Percentiles rank a stretch among this genome's conserved stretches.
These are phyloP conservation scores for Colletotrichum liriopes DNA, from an alignment of 2,329 filamentous ascomycete species.

Conservation along the genomic window DNA sequence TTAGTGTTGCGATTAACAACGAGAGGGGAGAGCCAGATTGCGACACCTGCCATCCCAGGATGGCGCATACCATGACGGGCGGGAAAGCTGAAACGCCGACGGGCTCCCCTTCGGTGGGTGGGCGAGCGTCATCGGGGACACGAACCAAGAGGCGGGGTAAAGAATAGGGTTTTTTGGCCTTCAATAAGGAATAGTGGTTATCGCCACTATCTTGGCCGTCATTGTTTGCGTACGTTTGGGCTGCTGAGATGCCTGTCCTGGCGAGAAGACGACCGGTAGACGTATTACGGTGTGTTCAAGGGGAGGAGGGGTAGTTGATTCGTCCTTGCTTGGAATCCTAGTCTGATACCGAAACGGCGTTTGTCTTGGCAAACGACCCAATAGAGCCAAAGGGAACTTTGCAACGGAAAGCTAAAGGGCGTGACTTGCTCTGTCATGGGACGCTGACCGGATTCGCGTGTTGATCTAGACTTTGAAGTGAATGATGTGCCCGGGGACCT, in stretches of 20 bases:
- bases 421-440: neutral
- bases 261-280: neutral
- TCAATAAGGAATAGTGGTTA: too few relatives aligned
- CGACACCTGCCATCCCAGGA: conserved; percentile 40
- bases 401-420: neutral
- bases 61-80: conserved; percentile 28
- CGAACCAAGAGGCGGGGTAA: conserved; percentile 1
- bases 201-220: neutral
- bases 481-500: neutral
- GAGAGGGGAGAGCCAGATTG: neutral
- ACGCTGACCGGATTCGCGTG: neutral
- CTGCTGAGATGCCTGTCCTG: neutral
- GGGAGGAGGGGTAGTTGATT: neutral
- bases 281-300: neutral
- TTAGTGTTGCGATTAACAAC: neutral
- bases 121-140: neutral
- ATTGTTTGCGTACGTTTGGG: neutral
- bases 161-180: neutral
- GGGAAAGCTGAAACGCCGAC: conserved; percentile 26
- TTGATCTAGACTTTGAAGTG: neutral
- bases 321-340: neutral
- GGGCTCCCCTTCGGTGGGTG: neutral
- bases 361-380: neutral
- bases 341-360: neutral
- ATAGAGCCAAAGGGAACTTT: neutral